Evolutionary conservation across 179 eudicot genomes (phyloP), one percentile per base, ranked within the genome.

Genomic region (Amaranthus tricolor): DNA sequence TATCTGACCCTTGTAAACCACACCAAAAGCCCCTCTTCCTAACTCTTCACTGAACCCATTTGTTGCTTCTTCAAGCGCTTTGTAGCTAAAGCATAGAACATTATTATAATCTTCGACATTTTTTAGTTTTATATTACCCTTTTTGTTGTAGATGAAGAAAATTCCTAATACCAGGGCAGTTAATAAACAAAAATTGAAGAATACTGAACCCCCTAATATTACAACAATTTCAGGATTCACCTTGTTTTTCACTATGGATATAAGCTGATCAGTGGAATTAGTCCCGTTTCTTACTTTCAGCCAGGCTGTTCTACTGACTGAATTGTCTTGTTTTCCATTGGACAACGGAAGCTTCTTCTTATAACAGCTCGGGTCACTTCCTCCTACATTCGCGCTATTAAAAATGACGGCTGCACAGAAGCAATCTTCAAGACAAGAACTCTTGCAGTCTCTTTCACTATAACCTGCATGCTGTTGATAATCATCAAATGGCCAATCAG

Each of bases 311-410:
- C 55, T 68, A 0, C 5, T 0, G 12, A 45, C 58, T 13, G 16
- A 1, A 1, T n/a, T 31, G 55, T 62, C 82, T 6, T 58, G 70
- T 58, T 77, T 77, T 43, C 90, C 90, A 57, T 85, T 73, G 5
- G 85, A 73, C 6, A 85, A 73, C 9, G 88, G 90, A 7, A 62
- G 21, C 76, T 74, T 81, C 80, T 84, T 86, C 78, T 82, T 82
- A 83, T 83, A 82, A 72, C 89, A 86, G 5, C 56, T 59, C 3
- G 40, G 40, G 40, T 2, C 40, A 31, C 40, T 31, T 31, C 40
- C 40, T 11, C 54, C 31, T 17, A 13, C 14, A 60, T 2, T 14
- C 9, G 6, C 64, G 1, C n/a, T 70, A 19, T 7, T 21, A 40
- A 58, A 79, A 40, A 78, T 66, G 5, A 70, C 86, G 51, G 61